Evolutionary conservation across 192 early-diverging fungal species (phyloP).

Genomic region (Powellomyces hirtus): DNA sequence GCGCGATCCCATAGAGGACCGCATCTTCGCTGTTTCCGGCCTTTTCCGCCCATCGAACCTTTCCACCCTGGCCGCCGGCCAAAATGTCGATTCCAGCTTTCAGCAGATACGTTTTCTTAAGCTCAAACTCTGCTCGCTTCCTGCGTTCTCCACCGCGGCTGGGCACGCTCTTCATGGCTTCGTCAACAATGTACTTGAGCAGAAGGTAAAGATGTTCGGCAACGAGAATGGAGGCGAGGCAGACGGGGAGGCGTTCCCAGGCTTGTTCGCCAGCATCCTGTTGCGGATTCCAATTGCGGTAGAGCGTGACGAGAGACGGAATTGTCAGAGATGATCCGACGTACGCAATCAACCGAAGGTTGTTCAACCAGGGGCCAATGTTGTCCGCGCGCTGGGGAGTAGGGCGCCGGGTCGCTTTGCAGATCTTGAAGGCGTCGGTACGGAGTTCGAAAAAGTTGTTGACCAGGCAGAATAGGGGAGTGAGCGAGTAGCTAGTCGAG

Average conservation of each 20-base stretch:
- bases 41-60: constrained; percentile 11
- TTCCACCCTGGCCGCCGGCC: constrained; percentile 19
- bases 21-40: neutral
- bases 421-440: constrained; percentile 88
- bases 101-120: constrained; percentile 22
- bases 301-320: constrained; percentile 28
- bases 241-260: constrained; percentile 7
- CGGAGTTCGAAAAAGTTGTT: constrained; percentile 94
- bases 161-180: constrained; percentile 12
- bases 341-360: constrained; percentile 37
- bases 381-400: constrained; percentile 69
- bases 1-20: constrained; percentile 23
- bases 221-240: constrained; percentile 16
- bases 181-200: constrained; percentile 8
- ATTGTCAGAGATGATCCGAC: constrained; percentile 28
- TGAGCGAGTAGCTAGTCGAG: constrained; percentile 80
- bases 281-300: constrained; percentile 33
- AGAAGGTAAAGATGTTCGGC: constrained; percentile 37
- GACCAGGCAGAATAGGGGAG: constrained; percentile 73
- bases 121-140: constrained; percentile 18
- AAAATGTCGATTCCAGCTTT: constrained; percentile 30
- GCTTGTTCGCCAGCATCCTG: constrained; percentile 12
- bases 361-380: constrained; percentile 76
- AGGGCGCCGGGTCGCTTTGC: constrained; percentile 60
- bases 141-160: constrained; percentile 16